These are phyloP conservation scores for Panellus pusillus DNA, from an alignment of 768 basidiomycete species.

Conservation along the genomic window DNA sequence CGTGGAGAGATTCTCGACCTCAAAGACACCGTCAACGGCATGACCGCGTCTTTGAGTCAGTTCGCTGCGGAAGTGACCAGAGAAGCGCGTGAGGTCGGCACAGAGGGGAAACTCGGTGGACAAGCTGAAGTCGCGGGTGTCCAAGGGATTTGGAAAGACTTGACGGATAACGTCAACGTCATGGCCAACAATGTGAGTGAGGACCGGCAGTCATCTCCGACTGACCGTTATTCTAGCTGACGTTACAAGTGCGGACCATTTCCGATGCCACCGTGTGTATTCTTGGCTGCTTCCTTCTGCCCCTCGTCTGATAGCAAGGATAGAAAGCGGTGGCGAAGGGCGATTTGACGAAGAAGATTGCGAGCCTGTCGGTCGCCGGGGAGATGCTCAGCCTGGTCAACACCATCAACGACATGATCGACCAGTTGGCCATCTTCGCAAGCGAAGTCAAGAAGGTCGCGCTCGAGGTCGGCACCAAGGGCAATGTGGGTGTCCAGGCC, in stretches of 20 bases:
- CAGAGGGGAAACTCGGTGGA: slow-evolving; percentile 5
- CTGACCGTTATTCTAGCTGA: slow-evolving; percentile 53
- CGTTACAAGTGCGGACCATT: slow-evolving; percentile 90
- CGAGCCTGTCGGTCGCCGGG: slow-evolving; percentile 88
- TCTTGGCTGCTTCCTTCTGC: neutral
- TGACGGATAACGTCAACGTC: slow-evolving; percentile 13
- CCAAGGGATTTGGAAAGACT: neutral
- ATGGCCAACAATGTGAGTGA: slow-evolving; percentile 86
- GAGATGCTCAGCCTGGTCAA: slow-evolving; percentile 96
- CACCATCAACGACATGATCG: slow-evolving; percentile 90
- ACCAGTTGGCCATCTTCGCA: slow-evolving; percentile 57
- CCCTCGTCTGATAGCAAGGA: neutral
- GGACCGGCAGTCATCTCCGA: neutral
- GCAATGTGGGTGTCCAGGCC: slow-evolving; percentile 95
- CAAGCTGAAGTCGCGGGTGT: slow-evolving; percentile 1
- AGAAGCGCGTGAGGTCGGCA: neutral
- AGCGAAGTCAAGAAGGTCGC: slow-evolving; percentile 89
- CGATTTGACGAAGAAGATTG: slow-evolving; percentile 91
- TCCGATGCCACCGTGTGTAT: slow-evolving; percentile 81
- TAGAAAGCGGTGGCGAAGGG: slow-evolving; percentile 89
- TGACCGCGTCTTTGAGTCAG: neutral
- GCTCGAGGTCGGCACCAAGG: slow-evolving; percentile 92
- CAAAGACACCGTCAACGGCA: neutral
- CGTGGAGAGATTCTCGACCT: neutral
- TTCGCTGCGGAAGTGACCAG: neutral